Conservation (phyloP, 2,329 filamentous ascomycete genomes). For the Proliferodiscus dingleyae region DNA sequence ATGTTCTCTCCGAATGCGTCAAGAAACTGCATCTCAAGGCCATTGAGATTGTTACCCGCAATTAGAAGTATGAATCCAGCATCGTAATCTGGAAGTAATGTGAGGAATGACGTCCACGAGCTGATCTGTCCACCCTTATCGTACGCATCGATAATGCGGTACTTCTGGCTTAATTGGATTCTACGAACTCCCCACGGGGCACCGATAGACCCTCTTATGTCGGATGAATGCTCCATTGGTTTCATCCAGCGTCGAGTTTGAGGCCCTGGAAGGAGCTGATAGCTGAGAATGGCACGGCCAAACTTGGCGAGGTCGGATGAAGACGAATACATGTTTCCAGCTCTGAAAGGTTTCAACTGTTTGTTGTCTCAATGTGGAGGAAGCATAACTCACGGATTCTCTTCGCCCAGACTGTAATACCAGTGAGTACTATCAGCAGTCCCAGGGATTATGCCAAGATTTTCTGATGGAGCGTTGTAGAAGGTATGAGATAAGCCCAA, state of each 20-base stretch:
- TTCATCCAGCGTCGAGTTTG: conserved; percentile 1
- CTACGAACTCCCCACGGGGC: neutral
- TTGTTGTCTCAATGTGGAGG: too few species aligned
- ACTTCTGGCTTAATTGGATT: neutral
- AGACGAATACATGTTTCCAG: conserved; percentile 39
- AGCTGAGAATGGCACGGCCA: conserved; percentile 38
- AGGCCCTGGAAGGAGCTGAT: conserved; percentile 35
- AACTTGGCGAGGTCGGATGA: conserved; percentile 39
- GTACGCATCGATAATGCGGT: neutral
- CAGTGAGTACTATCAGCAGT: neutral
- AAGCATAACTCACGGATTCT: conserved; percentile 1
- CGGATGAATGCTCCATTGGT: neutral
- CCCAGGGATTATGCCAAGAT: conserved; percentile 2
- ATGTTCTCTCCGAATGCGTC: neutral
- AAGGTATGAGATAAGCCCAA: neutral
- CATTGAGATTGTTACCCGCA: neutral
- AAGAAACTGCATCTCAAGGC: neutral
- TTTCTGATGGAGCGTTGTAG: neutral
- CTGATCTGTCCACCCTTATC: neutral
- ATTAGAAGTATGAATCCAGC: neutral
- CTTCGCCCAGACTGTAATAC: conserved; percentile 1
- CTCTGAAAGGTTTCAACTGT: conserved; percentile 1
- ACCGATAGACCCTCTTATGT: neutral
- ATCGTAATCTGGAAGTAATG: neutral
- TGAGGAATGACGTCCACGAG: neutral